These are phyloP conservation scores for Elasticomyces elasticus DNA, from an alignment of 495 filamentous ascomycete genomes.

Conservation along the genomic window DNA sequence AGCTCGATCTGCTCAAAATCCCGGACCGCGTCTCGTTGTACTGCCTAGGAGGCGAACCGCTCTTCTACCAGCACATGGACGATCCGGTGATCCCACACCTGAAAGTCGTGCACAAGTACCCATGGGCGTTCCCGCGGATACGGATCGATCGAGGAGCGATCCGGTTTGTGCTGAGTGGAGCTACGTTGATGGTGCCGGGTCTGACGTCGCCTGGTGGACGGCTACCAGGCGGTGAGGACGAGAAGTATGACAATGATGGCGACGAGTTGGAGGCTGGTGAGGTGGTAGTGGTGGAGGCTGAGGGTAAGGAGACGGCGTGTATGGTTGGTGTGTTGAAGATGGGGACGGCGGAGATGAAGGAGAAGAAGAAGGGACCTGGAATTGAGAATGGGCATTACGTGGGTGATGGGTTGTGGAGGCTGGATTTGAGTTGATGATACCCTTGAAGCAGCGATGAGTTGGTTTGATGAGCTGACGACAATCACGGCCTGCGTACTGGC, in stretches of 20 bases:
- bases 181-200: conserved; percentile 90
- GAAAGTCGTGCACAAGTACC: conserved; percentile 42
- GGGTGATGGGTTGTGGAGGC: conserved; percentile 87
- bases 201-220: conserved; percentile 71
- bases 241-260: conserved; percentile 36
- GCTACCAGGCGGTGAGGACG: conserved; percentile 50
- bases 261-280: conserved; percentile 60
- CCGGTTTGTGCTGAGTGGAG: conserved; percentile 87
- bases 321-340: conserved; percentile 76
- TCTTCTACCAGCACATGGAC: conserved; percentile 89
- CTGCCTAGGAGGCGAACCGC: conserved; percentile 59
- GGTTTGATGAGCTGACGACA: no score
- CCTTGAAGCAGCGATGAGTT: no score
- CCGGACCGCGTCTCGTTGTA: conserved; percentile 84
- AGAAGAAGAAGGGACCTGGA: conserved; percentile 74
- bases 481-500: no score
- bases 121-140: conserved; percentile 51
- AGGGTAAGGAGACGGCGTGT: conserved; percentile 89
- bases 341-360: conserved; percentile 86
- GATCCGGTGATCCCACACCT: conserved; percentile 65
- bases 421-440: conserved; percentile 53
- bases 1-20: conserved; percentile 81
- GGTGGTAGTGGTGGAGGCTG: conserved; percentile 78
- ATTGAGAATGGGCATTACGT: conserved; percentile 89
- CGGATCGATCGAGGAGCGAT: conserved; percentile 90